These are phyloP conservation scores for Betula pendula DNA, from an alignment of 306 rosid genomes.

Conservation along the genomic window DNA sequence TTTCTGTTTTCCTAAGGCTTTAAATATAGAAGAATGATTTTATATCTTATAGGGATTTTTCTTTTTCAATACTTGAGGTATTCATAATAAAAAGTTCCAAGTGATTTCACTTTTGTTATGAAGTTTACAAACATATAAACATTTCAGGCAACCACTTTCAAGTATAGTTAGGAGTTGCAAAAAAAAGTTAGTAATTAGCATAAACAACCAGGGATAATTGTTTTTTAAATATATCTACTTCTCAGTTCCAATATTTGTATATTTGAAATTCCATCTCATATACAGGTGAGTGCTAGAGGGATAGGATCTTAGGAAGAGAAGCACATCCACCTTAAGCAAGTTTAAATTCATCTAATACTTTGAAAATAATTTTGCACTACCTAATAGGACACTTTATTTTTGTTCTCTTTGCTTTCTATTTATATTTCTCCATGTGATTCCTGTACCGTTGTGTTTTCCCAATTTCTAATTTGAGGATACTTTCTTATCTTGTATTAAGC, in stretches of 20 bases:
- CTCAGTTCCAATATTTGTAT: too few species aligned
- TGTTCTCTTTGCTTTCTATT: background rate
- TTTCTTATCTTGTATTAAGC: background rate
- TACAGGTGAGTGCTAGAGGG: background rate
- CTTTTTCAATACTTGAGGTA: too few species aligned
- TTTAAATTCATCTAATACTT: background rate
- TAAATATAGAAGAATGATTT: too few species aligned
- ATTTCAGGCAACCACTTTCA: background rate
- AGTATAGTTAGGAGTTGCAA: background rate
- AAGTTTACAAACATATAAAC: background rate
- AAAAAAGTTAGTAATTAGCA: too few species aligned
- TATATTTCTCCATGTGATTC: background rate
- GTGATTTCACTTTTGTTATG: too few species aligned
- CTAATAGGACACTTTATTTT: background rate
- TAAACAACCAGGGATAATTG: too few species aligned
- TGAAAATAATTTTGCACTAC: background rate
- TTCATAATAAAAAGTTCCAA: too few species aligned
- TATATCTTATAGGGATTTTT: too few species aligned
- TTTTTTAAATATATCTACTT: too few species aligned
- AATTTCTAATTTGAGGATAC: background rate
- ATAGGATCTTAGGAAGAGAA: background rate
- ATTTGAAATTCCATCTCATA: too few species aligned
- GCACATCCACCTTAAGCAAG: background rate
- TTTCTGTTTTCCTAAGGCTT: too few species aligned
- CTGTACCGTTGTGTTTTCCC: background rate